These are phyloP conservation scores for Cyclanthera cordifolia DNA, from an alignment of 306 rosid species.

Conservation along the genomic window DNA sequence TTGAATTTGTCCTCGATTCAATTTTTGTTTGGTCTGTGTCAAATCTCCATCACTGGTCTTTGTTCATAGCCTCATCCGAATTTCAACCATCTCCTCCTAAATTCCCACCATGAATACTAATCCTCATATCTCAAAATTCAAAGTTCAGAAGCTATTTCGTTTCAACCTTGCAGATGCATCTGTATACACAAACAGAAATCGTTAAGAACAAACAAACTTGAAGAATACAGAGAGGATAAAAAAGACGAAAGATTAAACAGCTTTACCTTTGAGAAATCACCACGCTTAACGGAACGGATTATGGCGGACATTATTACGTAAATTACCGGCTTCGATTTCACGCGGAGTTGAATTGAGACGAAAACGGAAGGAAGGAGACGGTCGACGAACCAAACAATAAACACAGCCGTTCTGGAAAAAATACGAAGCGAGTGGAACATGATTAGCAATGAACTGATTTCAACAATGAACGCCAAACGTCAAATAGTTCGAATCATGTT, in stretches of 20 bases:
- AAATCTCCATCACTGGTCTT: too few relatives aligned
- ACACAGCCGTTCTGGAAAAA: background rate
- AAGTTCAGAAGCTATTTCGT: background rate
- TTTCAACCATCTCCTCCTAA: too few relatives aligned
- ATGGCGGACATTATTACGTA: background rate
- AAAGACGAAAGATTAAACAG: background rate
- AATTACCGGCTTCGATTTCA: background rate
- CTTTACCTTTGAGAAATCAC: background rate
- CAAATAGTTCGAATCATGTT: background rate
- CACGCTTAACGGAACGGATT: background rate
- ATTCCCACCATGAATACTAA: too few relatives aligned
- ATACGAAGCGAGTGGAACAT: background rate
- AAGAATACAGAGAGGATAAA: background rate
- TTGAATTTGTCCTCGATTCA: too few relatives aligned
- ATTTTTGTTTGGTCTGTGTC: background rate
- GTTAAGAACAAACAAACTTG: background rate
- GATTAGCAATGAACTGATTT: background rate
- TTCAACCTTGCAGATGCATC: constrained; percentile 1
- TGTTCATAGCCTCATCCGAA: too few relatives aligned
- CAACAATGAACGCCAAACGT: background rate
- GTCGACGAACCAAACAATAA: background rate
- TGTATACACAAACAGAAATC: background rate
- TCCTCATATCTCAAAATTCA: background rate
- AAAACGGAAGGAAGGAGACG: background rate
- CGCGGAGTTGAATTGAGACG: background rate